phyloP scores from a whole-genome alignment of 1,284 basidiomycete species.

The Omphalotus olearius region DNA sequence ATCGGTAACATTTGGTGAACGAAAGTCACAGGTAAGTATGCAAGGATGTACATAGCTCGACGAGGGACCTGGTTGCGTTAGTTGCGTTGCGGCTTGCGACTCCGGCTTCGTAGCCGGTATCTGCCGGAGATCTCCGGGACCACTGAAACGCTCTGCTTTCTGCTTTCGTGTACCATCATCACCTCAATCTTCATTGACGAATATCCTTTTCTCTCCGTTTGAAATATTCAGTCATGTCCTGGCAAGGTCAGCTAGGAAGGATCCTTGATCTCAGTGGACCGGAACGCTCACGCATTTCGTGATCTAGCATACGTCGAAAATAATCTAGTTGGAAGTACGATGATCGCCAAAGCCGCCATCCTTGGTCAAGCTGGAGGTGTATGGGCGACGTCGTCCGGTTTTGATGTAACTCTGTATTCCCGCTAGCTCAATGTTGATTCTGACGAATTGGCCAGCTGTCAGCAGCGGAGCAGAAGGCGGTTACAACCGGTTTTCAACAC shows the following conservation, averaged over 20 bases:
- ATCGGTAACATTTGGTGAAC: too few relatives aligned
- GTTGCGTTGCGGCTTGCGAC: too few relatives aligned
- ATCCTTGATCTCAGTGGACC: not conserved
- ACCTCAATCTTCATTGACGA: not conserved
- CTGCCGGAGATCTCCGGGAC: conserved; percentile 12
- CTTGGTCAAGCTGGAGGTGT: conserved; percentile 82
- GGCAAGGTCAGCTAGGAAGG: conserved; percentile 37
- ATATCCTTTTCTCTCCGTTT: conserved; percentile 2
- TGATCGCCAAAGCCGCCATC: conserved; percentile 80
- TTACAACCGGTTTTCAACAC: conserved; percentile 54
- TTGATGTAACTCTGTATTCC: conserved; percentile 51
- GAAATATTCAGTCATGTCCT: conserved; percentile 37
- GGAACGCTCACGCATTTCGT: not conserved
- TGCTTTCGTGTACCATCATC: conserved; percentile 2
- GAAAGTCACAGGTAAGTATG: too few relatives aligned
- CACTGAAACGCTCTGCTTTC: not conserved
- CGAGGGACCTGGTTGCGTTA: too few relatives aligned
- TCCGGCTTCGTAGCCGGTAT: conserved; percentile 1
- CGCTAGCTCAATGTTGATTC: not conserved
- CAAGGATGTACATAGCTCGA: too few relatives aligned
- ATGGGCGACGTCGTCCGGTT: conserved; percentile 81
- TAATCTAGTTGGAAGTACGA: conserved; percentile 79
- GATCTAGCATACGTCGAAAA: conserved; percentile 80
- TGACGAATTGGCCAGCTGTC: conserved; percentile 52
- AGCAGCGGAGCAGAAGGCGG: conserved; percentile 69